Conservation (phyloP, 192 early-diverging fungal species). For the Entophlyctis luteolus region DNA sequence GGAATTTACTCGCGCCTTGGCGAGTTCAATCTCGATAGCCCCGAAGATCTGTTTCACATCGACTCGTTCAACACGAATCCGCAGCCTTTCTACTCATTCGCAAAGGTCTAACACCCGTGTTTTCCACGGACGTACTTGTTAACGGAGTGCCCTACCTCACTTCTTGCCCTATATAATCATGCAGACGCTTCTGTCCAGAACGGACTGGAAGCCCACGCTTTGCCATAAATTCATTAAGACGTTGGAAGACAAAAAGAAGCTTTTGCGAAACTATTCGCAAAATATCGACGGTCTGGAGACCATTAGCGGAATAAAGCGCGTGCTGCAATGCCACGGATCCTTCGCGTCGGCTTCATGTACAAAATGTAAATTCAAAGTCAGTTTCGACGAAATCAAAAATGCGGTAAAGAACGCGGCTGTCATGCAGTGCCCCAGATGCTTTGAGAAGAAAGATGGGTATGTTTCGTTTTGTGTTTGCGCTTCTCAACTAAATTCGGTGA, state of each 20-base stretch:
- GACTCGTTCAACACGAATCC: slow-evolving; percentile 83
- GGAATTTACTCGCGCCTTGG: slow-evolving; percentile 84
- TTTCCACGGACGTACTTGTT: too few species aligned
- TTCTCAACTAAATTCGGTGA: background rate
- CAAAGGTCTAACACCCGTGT: slow-evolving; percentile 47
- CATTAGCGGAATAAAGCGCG: slow-evolving; percentile 71
- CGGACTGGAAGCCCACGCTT: slow-evolving; percentile 83
- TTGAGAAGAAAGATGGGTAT: slow-evolving; percentile 1
- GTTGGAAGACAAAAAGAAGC: slow-evolving; percentile 76
- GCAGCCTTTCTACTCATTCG: slow-evolving; percentile 94
- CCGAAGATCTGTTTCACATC: slow-evolving; percentile 91
- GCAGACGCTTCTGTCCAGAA: slow-evolving; percentile 50
- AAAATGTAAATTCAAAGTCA: slow-evolving; percentile 69
- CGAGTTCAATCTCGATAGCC: slow-evolving; percentile 86
- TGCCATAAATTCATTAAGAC: slow-evolving; percentile 85
- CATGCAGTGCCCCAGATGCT: slow-evolving; percentile 18
- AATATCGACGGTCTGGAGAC: slow-evolving; percentile 96
- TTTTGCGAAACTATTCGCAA: slow-evolving; percentile 93
- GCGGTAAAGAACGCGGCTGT: background rate
- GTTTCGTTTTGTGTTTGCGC: background rate
- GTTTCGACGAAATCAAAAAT: slow-evolving; percentile 71
- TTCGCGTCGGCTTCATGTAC: slow-evolving; percentile 93
- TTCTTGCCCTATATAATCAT: too few species aligned
- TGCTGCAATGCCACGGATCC: slow-evolving; percentile 93
- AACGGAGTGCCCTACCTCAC: too few species aligned